A percentile compares a stretch with the other conserved stretches of the same genome.
Conservation (phyloP, 495 filamentous ascomycete species). For the Aspergillus affinis region DNA sequence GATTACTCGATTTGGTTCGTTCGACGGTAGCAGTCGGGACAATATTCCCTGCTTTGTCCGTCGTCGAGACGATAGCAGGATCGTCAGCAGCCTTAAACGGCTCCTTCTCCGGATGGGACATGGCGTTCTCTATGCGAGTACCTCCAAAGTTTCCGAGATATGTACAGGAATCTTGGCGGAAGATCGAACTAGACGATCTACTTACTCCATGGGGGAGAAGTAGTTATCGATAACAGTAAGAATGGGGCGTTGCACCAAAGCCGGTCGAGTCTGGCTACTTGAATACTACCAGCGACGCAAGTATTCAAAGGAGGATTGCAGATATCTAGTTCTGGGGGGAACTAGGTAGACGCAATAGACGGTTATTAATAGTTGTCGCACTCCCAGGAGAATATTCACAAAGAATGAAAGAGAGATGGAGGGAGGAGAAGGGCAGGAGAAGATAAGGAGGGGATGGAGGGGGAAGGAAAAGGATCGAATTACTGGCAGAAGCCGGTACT, state of each 20-base stretch:
- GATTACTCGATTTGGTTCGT: conserved; percentile 16
- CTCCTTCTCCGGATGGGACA: background rate
- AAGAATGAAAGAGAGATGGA: conserved; percentile 1
- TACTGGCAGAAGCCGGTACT: background rate
- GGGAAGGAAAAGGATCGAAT: background rate
- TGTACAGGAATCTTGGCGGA: background rate
- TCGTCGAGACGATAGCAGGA: conserved; percentile 8
- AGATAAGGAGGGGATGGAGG: background rate
- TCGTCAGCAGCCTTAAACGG: background rate
- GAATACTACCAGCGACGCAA: no score
- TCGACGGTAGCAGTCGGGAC: conserved; percentile 10
- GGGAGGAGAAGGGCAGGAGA: background rate
- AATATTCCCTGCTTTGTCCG: conserved; percentile 6
- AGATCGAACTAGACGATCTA: background rate
- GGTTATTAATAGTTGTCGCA: no score
- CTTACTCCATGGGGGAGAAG: background rate
- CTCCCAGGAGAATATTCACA: no score
- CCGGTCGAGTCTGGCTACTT: no score
- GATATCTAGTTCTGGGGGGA: no score
- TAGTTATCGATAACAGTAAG: no score
- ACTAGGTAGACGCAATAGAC: no score
- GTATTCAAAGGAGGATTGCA: no score
- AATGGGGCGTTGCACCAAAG: no score
- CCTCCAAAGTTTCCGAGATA: background rate
- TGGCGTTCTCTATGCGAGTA: background rate